Evolutionary conservation across 2,329 filamentous ascomycete species (phyloP), one percentile per base, ranked within the genome.

Genomic region (Tolypocladium sp.): DNA sequence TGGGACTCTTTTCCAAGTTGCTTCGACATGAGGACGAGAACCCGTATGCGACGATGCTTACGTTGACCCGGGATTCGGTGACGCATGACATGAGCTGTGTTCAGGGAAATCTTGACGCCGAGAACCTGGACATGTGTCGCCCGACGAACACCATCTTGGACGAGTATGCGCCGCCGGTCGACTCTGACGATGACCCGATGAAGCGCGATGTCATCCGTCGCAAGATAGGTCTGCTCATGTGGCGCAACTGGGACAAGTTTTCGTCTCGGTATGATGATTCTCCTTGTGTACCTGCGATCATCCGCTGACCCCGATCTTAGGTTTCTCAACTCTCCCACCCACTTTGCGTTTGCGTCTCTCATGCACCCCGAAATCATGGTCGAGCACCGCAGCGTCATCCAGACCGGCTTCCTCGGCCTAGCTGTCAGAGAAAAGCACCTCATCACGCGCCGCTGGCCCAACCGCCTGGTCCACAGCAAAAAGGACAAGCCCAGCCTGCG

Each of bases 191-290:
- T 9, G 44, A 59, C 1, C 22, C 13, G 0, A 4, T n/a, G 2
- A 41, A 38, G 12, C 46, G 27, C 5, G 30, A 44, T 9, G 56
- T 35, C n/a, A 41, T 54, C 2, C 66, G 64, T 22, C 68, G 68
- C 8, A 55, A 41, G 12, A 20, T 65, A 10, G 65, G 63, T 2
- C 55, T 69, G 12, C 5, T 68, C 8, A 42, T 67, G 38, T 68
- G 65, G 65, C 64, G 67, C 1, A 64, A 65, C 54, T 69, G 67
- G 67, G 64, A 68, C 33, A 60, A 56, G 33, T 67, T 66, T 30
- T 62, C 66, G 9, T 58, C 62, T 4, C 52, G 46, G 67, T 67
- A 62, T 8, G 46, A 61, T 57, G 33, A 1, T 2, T 17, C 25
- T 30, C 3, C 13, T 40, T n/a, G 33, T 4, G 13, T 8, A 0